Evolutionary conservation across 73 alveolate genomes (phyloP).

Genomic region (Breviolum minutum): DNA sequence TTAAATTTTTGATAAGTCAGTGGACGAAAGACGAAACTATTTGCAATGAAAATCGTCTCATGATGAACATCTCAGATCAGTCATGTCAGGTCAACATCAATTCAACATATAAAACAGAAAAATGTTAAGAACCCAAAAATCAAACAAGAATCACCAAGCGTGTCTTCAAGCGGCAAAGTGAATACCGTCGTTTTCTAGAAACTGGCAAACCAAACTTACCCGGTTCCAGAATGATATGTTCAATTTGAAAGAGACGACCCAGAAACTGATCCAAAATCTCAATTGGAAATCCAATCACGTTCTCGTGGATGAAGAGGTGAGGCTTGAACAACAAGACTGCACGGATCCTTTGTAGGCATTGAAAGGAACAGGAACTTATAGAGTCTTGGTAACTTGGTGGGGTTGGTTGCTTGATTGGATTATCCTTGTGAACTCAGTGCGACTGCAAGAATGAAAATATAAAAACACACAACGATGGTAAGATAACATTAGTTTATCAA

Average conservation of each 20-base stretch:
- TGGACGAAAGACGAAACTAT: no score
- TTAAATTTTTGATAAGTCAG: no score
- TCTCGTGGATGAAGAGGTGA: background rate
- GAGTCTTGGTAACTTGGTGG: no score
- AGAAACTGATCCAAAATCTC: background rate
- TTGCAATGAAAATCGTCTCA: no score
- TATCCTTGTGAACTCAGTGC: background rate
- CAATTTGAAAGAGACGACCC: background rate
- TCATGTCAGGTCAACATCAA: no score
- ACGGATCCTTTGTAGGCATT: background rate
- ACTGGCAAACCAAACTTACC: background rate
- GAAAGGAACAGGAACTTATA: background rate
- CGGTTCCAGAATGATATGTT: background rate
- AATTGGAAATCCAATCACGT: background rate
- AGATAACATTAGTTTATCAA: background rate
- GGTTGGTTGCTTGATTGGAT: no score
- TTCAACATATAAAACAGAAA: no score
- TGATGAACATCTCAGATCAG: no score
- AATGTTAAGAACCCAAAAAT: no score
- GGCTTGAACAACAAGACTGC: background rate
- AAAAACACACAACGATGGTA: conserved; percentile 21
- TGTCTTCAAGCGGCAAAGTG: no score
- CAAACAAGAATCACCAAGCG: no score
- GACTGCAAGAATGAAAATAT: background rate
- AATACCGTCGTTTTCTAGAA: background rate